phyloP scores from a whole-genome alignment of 306 rosid genomes.

The Neltuma alba region DNA sequence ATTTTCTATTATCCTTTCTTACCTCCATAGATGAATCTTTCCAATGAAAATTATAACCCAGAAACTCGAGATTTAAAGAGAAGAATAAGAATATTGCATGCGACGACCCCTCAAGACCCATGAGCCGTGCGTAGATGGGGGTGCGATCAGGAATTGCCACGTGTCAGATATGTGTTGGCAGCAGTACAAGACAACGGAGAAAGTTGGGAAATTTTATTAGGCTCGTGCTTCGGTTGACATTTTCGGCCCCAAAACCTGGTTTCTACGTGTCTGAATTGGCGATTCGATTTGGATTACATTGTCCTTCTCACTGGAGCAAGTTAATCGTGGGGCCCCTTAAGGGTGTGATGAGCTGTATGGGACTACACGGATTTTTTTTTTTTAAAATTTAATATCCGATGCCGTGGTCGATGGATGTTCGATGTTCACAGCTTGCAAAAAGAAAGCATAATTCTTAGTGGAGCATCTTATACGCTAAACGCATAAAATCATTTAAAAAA shows the following conservation, averaged over 20 bases:
- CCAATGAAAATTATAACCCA: not conserved
- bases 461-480: slow-evolving; percentile 13
- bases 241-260: not conserved
- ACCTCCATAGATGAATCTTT: not conserved
- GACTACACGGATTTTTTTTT: slow-evolving; percentile 20
- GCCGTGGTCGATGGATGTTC: slow-evolving; percentile 13
- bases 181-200: not conserved
- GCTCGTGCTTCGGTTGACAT: slow-evolving; percentile 26
- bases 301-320: not conserved
- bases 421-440: slow-evolving; percentile 46
- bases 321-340: not conserved
- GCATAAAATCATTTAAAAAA: not conserved
- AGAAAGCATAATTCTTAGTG: slow-evolving; percentile 25
- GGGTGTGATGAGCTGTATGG: slow-evolving; percentile 29
- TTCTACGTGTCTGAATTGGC: not conserved
- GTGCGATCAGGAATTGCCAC: not conserved
- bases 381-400: slow-evolving; percentile 5
- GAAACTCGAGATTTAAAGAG: not conserved
- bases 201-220: not conserved
- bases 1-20: not conserved
- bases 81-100: not conserved
- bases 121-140: not conserved
- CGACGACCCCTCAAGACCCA: not conserved
- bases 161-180: not conserved
- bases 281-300: not conserved